Base-by-base conservation (phyloP, 192 early-diverging fungal species). In the Radiomyces spectabilis region DNA sequence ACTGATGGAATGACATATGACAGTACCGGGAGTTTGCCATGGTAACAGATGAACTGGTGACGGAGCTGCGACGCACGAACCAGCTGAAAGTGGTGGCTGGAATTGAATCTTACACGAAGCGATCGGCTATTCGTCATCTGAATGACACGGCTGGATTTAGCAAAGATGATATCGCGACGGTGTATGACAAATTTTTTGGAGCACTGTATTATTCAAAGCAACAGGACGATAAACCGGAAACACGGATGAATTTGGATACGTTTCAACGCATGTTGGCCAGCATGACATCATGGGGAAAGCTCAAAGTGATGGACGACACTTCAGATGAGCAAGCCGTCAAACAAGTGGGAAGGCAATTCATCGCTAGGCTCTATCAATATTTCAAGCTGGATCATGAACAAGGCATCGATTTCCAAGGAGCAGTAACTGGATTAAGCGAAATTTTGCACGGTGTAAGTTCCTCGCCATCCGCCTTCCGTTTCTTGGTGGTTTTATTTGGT, bases 21-120 rank as follows among this genome's bases (percentile, higher is more conserved):
- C 21, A 87, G 13, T 92, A 91, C 63, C 81, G 81, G 41, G 90
- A 94, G 53, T 94, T 96, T 66, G 82, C 89, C 27, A 71, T 63
- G 33, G 79, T 98, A 22, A 92, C 88, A 1, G 77, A 84, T 40
- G 81, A 82, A 18, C 60, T 77, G 32, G 82, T 98, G 37, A 75
- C 75, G 8, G 88, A 93, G 50, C 67, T 93, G 42, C 81, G 95
- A 32, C 84, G 86, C 39, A 79, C 83, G 19, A 83, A 89, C 59
- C 90, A 94, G 63, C 78, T 95, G 50, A 88, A 87, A 61, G 88
- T 96, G 6, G 86, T 93, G 32, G 92, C 93, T 54, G 84, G 88
- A n/a, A 83, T 97, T 56, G 88, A 93, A 72, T 83, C 85, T 49
- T 97, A 92, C 59, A 88, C 92, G 0, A 97, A 97, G 57, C 88